These are phyloP conservation scores for Dichomitus squalens DNA, from an alignment of 1,284 basidiomycete species.

Conservation along the genomic window DNA sequence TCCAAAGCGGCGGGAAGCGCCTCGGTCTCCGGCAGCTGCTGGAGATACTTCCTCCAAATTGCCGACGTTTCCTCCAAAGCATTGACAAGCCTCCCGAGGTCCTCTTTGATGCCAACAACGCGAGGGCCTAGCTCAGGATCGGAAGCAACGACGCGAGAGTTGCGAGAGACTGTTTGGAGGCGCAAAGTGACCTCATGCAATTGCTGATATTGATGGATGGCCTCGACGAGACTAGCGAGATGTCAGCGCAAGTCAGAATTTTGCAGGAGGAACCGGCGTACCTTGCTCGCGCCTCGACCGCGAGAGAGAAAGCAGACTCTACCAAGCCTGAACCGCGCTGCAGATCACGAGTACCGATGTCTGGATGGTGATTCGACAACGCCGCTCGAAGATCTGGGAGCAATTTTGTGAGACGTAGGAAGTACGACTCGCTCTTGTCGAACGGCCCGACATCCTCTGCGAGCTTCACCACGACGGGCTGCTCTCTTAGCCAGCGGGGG, in stretches of 20 bases:
- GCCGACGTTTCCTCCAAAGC: conserved; percentile 45
- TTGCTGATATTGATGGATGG: conserved; percentile 5
- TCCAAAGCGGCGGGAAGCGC: conserved; percentile 5
- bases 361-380: conserved; percentile 75
- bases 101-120: conserved; percentile 35
- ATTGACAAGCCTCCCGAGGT: conserved; percentile 37
- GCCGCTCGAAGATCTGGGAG: conserved; percentile 72
- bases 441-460: conserved; percentile 19
- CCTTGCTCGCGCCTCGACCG: conserved; percentile 49
- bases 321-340: conserved; percentile 79
- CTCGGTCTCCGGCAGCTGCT: conserved; percentile 8
- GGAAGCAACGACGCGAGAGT: conserved; percentile 28
- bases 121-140: conserved; percentile 33
- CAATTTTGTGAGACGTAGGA: conserved; percentile 67
- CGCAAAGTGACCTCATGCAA: conserved; percentile 23
- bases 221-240: conserved; percentile 21
- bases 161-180: conserved; percentile 10
- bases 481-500: conserved; percentile 69
- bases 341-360: conserved; percentile 85
- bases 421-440: conserved; percentile 66
- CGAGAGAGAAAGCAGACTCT: conserved; percentile 76
- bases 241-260: conserved; percentile 21
- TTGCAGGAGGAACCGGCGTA: conserved; percentile 19
- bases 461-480: conserved; percentile 40
- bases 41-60: conserved; percentile 18